These are phyloP conservation scores for Paraleonurus japonicus DNA, from an alignment of 257 asterid species.

Conservation along the genomic window DNA sequence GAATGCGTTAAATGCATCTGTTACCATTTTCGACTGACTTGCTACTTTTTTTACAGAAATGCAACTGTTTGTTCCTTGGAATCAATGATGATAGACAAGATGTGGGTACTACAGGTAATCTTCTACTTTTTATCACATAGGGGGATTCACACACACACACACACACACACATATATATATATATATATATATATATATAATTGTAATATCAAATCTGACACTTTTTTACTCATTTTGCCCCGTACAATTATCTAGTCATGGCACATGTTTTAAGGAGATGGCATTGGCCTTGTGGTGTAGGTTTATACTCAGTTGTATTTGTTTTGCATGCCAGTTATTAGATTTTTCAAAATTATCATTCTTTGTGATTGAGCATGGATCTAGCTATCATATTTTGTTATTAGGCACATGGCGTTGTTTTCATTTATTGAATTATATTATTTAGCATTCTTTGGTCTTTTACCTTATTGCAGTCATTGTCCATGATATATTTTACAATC, in stretches of 20 bases:
- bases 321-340: background rate
- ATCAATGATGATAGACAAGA: constrained; percentile 70
- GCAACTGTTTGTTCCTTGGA: constrained; percentile 79
- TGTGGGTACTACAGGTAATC: constrained; percentile 81
- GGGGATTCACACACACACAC: background rate
- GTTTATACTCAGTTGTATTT: background rate
- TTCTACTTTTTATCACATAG: constrained; percentile 19
- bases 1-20: background rate
- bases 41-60: constrained; percentile 42
- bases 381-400: background rate
- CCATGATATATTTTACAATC: constrained; percentile 87
- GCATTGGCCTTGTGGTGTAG: background rate
- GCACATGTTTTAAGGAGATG: background rate
- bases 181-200: too few species aligned
- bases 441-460: constrained; percentile 16
- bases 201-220: background rate
- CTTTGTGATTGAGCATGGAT: constrained; percentile 12
- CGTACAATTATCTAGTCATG: background rate
- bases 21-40: constrained; percentile 20
- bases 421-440: background rate
- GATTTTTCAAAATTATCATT: constrained; percentile 4
- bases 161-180: too few species aligned
- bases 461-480: constrained; percentile 52
- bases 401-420: background rate
- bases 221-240: background rate